Percentiles rank a stretch among this genome's conserved stretches.
phyloP scores from a whole-genome alignment of 2,329 filamentous ascomycete species.

The Tolypocladium inflatum region DNA sequence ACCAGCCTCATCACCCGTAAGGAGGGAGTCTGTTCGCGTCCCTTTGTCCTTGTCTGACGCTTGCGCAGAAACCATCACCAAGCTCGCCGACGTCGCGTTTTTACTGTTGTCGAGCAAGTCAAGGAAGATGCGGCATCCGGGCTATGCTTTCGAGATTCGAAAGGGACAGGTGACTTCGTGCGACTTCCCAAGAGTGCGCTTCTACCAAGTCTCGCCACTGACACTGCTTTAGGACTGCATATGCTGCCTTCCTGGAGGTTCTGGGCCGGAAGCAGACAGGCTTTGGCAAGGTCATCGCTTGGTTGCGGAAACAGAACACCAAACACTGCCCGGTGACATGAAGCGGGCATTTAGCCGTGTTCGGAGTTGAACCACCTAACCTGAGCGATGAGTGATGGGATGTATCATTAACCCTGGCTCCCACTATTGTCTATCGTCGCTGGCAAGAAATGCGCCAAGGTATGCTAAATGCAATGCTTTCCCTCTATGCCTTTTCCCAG shows the following conservation, averaged over 20 bases:
- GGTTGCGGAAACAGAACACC: constrained; percentile 47
- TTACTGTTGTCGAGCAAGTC: constrained; percentile 50
- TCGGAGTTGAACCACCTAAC: background rate
- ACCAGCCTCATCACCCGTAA: constrained; percentile 53
- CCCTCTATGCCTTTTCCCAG: background rate
- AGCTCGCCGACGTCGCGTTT: constrained; percentile 55
- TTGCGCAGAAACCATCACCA: constrained; percentile 49
- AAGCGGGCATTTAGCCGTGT: background rate
- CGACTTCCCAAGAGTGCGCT: constrained; percentile 17
- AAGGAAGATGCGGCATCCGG: constrained; percentile 33
- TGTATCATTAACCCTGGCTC: background rate
- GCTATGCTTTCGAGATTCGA: constrained; percentile 50
- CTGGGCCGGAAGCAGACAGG: constrained; percentile 62
- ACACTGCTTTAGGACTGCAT: constrained; percentile 45
- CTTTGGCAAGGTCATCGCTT: constrained; percentile 54
- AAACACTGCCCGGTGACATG: constrained; percentile 8
- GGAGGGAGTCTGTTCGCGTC: constrained; percentile 13
- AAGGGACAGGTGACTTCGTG: constrained; percentile 53
- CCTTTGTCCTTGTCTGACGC: constrained; percentile 1
- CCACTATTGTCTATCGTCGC: background rate
- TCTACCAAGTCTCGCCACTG: background rate
- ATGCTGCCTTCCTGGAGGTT: constrained; percentile 59
- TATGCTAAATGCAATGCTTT: background rate
- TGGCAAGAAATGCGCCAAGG: background rate
- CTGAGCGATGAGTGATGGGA: background rate